Evolutionary conservation across 805 yeast genomes (phyloP), one percentile per base, ranked within the genome.

Genomic region (Nakazawaea wyomingensis): DNA sequence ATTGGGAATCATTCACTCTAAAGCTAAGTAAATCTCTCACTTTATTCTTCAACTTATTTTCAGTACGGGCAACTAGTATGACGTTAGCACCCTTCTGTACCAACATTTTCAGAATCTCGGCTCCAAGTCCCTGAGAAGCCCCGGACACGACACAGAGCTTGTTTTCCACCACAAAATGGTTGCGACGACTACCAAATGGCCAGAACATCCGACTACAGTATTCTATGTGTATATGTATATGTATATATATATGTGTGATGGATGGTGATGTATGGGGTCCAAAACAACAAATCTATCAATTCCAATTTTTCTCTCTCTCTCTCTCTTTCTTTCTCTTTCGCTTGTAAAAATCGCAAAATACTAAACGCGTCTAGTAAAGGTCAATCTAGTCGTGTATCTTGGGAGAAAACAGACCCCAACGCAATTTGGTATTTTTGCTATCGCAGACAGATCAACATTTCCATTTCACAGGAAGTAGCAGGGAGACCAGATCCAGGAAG

Each of bases 91-190:
- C 80, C 16, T 57, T 52, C 2, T 68, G 47, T 44, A 71, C 76
- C 36, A 82, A 65, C 43, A 74, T 69, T 33, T 66, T 65, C 0
- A 95, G 96, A 44, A 91, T 61, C 30, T 83, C 85, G 3, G 80
- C 80, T 0, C 99, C 99, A 1, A 91, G 67, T 0, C 99, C 99
- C 56, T 91, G 99, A 0, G 96, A 88, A 0, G 88, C 98, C 3
- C 99, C 99, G 0, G 96, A 77, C n/a, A 91, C 72, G 14, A 91
- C 71, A 3, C 83, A 89, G 1, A 75, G 57, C 55, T 73, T 75
- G 21, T 74, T 73, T 39, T 71, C 65, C 9, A 75, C 66, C 3
- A 45, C 47, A 14, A 60, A 56, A 46, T 45, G 49, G 53, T 30
- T 40, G 22, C 5, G 29, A 8, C 16, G 16, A 7, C 24, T 40